Evolutionary conservation across 306 rosid genomes (phyloP).

Genomic region (Cicer chorassanicum): DNA sequence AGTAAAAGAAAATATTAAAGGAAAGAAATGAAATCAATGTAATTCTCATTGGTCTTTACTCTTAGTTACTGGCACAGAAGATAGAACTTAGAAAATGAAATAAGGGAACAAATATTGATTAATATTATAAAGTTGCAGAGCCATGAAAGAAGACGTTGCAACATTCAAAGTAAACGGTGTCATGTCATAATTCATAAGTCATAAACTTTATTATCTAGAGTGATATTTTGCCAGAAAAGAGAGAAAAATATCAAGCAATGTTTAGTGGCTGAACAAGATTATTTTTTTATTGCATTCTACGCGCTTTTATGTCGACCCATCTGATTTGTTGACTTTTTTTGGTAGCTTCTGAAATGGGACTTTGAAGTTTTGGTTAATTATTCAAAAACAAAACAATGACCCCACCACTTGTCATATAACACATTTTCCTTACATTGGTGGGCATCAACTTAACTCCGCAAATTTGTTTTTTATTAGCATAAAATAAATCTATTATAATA

Average conservation of each 20-base stretch:
- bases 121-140: constrained; percentile 22
- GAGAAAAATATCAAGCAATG: background rate
- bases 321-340: constrained; percentile 33
- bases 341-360: constrained; percentile 38
- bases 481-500: no score
- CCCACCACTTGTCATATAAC: background rate
- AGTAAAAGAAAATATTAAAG: constrained; percentile 29
- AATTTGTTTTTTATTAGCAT: no score
- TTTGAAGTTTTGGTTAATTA: constrained; percentile 32
- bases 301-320: constrained; percentile 32
- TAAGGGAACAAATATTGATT: constrained; percentile 10
- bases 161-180: constrained; percentile 46
- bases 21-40: constrained; percentile 43
- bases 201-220: background rate
- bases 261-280: constrained; percentile 9
- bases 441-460: background rate
- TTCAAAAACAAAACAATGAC: constrained; percentile 40
- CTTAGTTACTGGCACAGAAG: constrained; percentile 13
- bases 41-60: constrained; percentile 48
- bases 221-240: constrained; percentile 33
- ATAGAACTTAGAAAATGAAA: constrained; percentile 26
- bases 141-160: constrained; percentile 40
- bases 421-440: background rate
- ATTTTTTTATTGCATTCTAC: constrained; percentile 36
- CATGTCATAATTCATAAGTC: constrained; percentile 11